These are phyloP conservation scores for Zancudomyces culisetae DNA, from an alignment of 371 early-diverging fungal genomes.

Conservation along the genomic window DNA sequence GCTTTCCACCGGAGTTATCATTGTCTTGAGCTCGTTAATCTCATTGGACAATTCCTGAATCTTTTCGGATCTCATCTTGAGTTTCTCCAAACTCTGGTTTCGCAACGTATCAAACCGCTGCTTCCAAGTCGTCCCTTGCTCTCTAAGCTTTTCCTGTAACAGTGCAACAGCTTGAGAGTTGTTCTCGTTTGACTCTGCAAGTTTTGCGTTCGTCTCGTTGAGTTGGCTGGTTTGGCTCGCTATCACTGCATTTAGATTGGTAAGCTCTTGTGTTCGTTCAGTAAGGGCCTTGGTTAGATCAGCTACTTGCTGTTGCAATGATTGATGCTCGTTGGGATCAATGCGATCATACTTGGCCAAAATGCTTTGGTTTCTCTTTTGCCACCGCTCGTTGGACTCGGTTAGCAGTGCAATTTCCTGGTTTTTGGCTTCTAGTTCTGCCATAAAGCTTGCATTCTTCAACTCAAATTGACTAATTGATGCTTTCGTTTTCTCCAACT, in stretches of 20 bases:
- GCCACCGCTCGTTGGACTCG: conserved; percentile 35
- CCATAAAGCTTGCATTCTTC: conserved; percentile 15
- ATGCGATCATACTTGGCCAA: conserved; percentile 36
- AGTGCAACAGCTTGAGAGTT: neutral
- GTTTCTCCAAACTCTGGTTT: conserved; percentile 1
- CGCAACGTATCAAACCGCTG: neutral
- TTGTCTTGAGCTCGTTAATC: neutral
- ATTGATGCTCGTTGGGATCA: conserved; percentile 29
- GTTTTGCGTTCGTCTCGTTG: conserved; percentile 7
- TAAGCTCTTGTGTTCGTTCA: conserved; percentile 5
- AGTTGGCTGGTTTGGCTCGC: conserved; percentile 9
- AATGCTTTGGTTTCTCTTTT: conserved; percentile 34
- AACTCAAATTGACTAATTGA: conserved; percentile 11
- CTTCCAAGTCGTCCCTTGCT: conserved; percentile 1
- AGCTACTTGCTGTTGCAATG: conserved; percentile 21
- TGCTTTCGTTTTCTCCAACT: conserved; percentile 5
- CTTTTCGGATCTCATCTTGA: conserved; percentile 1
- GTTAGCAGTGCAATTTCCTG: conserved; percentile 22
- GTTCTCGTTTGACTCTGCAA: conserved; percentile 6
- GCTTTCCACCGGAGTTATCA: neutral
- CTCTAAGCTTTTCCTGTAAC: neutral
- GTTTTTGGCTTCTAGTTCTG: conserved; percentile 32
- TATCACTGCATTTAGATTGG: conserved; percentile 7
- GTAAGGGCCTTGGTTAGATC: conserved; percentile 13
- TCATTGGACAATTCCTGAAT: neutral